These are phyloP conservation scores for Arthrobotrys sinensis DNA, from an alignment of 2,329 filamentous ascomycete species.

Conservation along the genomic window DNA sequence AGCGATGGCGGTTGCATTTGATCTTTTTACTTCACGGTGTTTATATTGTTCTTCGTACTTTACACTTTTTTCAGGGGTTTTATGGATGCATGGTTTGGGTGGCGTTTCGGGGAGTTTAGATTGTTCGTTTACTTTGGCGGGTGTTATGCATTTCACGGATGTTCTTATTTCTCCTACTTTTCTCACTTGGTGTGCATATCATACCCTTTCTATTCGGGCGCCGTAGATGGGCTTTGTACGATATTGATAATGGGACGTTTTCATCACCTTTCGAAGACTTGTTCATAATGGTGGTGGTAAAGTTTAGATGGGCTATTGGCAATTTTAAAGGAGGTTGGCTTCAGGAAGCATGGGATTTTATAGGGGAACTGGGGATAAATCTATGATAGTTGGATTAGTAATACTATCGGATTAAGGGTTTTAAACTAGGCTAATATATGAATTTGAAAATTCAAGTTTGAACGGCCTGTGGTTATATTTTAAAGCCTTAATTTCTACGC, in stretches of 20 bases:
- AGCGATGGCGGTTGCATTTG: not conserved
- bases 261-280: not conserved
- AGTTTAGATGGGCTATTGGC: too few relatives aligned
- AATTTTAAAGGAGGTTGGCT: too few relatives aligned
- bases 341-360: too few relatives aligned
- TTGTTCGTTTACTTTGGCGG: constrained; percentile 9
- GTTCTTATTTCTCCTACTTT: not conserved
- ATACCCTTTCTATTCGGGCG: constrained; percentile 1
- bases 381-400: too few relatives aligned
- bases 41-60: not conserved
- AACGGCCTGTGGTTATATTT: too few relatives aligned
- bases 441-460: too few relatives aligned
- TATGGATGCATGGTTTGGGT: constrained; percentile 15
- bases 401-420: too few relatives aligned
- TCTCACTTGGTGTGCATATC: constrained; percentile 14
- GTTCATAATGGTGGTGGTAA: not conserved
- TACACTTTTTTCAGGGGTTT: not conserved
- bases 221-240: constrained; percentile 16
- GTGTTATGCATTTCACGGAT: constrained; percentile 7
- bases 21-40: not conserved
- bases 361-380: too few relatives aligned
- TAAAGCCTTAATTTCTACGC: too few relatives aligned
- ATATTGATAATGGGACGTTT: constrained; percentile 6
- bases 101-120: constrained; percentile 23
- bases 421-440: too few relatives aligned